Percentiles rank a stretch among this genome's conserved stretches.
phyloP scores from a whole-genome alignment of 2,329 filamentous ascomycete genomes.

The Sarocladium strictum region DNA sequence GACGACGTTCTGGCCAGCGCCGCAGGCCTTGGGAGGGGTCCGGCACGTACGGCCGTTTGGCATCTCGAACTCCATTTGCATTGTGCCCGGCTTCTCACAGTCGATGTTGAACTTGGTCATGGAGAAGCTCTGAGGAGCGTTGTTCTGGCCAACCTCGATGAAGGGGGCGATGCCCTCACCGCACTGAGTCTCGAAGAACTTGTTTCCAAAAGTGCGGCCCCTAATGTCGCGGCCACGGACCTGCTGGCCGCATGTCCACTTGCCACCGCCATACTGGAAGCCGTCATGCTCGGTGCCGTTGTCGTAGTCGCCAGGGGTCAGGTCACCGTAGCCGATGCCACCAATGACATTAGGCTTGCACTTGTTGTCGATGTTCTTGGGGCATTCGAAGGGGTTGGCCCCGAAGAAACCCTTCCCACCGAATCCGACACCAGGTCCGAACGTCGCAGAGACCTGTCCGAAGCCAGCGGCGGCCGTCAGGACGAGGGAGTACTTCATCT shows the following conservation, averaged over 20 bases:
- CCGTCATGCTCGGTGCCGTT: constrained; percentile 60
- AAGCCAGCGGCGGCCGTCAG: constrained; percentile 44
- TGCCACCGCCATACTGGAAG: constrained; percentile 59
- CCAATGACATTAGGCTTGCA: constrained; percentile 63
- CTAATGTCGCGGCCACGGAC: constrained; percentile 37
- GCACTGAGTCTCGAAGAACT: constrained; percentile 28
- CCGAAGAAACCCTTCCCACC: constrained; percentile 17
- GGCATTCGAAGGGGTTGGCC: constrained; percentile 54
- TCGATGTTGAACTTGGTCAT: constrained; percentile 68
- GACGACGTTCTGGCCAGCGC: constrained; percentile 51
- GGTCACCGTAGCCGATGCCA: constrained; percentile 67
- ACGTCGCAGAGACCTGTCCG: constrained; percentile 43
- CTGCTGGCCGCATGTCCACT: constrained; percentile 56
- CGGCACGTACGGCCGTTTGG: constrained; percentile 76
- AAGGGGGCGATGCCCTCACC: constrained; percentile 35
- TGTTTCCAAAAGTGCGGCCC: constrained; percentile 28
- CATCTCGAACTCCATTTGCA: constrained; percentile 87
- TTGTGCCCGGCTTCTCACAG: constrained; percentile 66
- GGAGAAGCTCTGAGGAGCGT: constrained; percentile 55
- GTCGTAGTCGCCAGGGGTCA: constrained; percentile 46
- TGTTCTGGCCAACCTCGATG: constrained; percentile 19
- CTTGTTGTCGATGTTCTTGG: constrained; percentile 68
- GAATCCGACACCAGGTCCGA: constrained; percentile 27
- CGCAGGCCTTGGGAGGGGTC: constrained; percentile 63
- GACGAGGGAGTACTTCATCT: constrained; percentile 46